Base-by-base conservation (phyloP, 1,139 yeast genomes). In the Hanseniaspora uvarum region DNA sequence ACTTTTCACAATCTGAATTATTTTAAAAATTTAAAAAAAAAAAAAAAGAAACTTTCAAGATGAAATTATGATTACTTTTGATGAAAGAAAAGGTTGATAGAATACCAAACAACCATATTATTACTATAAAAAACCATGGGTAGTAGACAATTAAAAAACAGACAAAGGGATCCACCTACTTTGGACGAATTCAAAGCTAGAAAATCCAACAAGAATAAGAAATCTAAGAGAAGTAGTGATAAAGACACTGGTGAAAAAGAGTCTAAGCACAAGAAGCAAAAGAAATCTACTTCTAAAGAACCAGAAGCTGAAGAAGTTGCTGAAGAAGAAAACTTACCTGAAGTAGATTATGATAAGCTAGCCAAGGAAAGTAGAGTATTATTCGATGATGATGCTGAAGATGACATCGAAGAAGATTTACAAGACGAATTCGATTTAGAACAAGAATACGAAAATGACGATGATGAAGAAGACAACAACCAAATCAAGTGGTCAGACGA, bases 161-260 rank as follows among this genome's bases (percentile, higher is more conserved):
- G 86, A 75, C 96, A 88, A 72, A 89, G 86, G 34, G 85, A 78
- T 57, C 96, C 96, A 61, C 96, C 96, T 43, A 66, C 86, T 12
- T 74, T 81, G 59, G 97, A 88, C 46, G 95, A 88, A 64, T 82
- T 88, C 66, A 80, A 81, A 60, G 78, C 78, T 12, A 73, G 68
- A 57, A 81, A 79, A 61, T 31, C 37, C 26, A 34, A 46, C 24
- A 40, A 46, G 18, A 77, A 74, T 46, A 64, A 60, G 54, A 66
- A 65, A 57, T 61, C 64, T 52, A 64, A 60, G 54, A 57, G 52
- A 64, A 60, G 52, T 59, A 51, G 60, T 55, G 52, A 59, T 38
- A 60, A 61, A 62, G 62, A 59, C 41, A 52, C 44, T 28, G 59
- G 58, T 55, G 62, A 58, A 52, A 19, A 61, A 1, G 61, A 59